Base-by-base conservation (phyloP, 345 rosid species). In the Eutrema yunnanense region DNA sequence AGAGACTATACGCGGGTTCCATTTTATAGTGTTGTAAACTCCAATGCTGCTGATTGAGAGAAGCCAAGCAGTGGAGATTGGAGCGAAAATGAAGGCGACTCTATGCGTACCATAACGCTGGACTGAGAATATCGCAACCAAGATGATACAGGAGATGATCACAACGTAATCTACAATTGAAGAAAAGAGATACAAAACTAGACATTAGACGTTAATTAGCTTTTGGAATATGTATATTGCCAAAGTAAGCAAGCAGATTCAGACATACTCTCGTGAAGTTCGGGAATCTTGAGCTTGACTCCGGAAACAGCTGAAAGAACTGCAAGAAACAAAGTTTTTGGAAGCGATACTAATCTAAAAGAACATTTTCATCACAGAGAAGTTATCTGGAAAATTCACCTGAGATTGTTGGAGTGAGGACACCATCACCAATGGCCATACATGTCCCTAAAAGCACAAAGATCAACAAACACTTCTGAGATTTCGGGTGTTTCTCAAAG, bases 391-490 rank as follows among this genome's bases (percentile, higher is more conserved):
- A 43, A 42, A 8, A 13, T 0, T 42, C 67, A 90, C 98, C 87
- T 77, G 97, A 93, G 62, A 93, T 90, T 56, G 98, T 83, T 61
- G 98, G 94, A 64, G 98, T 89, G 44, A 93, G 86, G 46, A 93
- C 84, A 52, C 94, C 90, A 77, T 85, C 89, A 30, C 86, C 85
- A 66, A 91, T 84, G 5, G 89, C 85, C 98, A 93, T 84, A 72
- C 91, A 82, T 46, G 94, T 89, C 51, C 96, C 90, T 9, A 89
- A 69, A 67, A 93, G 86, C 62, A 88, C 91, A 71, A 89, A 80
- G 58, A 89, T 60, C 67, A 90, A 69, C 54, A 93, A 72, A 72
- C 65, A 74, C 60, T 85, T 80, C 44, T 78, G 86, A 22, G 80
- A 74, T 8, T 65, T 81, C 12, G 83, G 88, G 33, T 84, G 84